Percentiles rank a stretch among this genome's conserved stretches.
phyloP scores from a whole-genome alignment of 495 filamentous ascomycete species.

The Collariella sp. region DNA sequence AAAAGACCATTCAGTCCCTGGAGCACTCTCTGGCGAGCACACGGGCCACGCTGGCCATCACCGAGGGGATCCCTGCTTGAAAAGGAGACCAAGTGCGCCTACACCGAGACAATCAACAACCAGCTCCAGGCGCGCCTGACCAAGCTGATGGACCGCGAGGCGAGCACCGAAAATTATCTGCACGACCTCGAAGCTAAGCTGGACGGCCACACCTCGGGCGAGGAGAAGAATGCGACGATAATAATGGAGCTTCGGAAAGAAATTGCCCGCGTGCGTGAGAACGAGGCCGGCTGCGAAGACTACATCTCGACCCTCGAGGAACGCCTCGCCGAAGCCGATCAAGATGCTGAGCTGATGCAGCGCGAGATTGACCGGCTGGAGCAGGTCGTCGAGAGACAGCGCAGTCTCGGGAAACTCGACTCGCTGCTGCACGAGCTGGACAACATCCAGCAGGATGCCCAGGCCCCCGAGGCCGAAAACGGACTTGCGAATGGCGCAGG shows the following conservation, averaged over 20 bases:
- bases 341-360: conserved; percentile 94
- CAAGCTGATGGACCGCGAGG: conserved; percentile 83
- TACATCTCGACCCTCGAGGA: conserved; percentile 98
- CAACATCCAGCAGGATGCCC: conserved; percentile 58
- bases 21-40: conserved; percentile 90
- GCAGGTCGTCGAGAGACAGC: conserved; percentile 89
- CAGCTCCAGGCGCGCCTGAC: conserved; percentile 83
- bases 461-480: conserved; percentile 27
- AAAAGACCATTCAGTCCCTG: conserved; percentile 93
- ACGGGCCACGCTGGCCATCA: conserved; percentile 68
- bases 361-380: conserved; percentile 90
- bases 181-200: conserved; percentile 84
- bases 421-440: conserved; percentile 86
- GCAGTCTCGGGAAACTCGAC: conserved; percentile 90
- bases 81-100: conserved; percentile 86
- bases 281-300: conserved; percentile 79
- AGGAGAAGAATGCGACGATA: conserved; percentile 82
- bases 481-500: conserved; percentile 32
- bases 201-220: conserved; percentile 80
- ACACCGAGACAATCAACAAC: conserved; percentile 80
- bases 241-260: conserved; percentile 86
- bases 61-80: conserved; percentile 81
- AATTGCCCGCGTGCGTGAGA: conserved; percentile 79
- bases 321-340: conserved; percentile 88
- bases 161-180: conserved; percentile 82